These are phyloP conservation scores for Trichomonas gallinae DNA, from an alignment of 208 protist species.

Conservation along the genomic window DNA sequence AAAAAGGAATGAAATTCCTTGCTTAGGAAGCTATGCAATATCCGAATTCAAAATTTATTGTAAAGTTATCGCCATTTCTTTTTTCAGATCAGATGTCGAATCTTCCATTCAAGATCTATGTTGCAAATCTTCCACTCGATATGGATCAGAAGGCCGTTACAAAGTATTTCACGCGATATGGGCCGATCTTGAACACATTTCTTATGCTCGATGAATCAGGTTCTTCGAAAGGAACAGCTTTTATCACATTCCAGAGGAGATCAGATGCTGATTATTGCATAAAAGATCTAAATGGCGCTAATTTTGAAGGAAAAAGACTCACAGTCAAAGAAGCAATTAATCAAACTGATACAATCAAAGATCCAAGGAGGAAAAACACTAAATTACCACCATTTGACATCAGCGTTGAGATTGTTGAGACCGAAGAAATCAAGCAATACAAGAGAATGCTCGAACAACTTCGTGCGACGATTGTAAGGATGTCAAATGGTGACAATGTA, in stretches of 20 bases:
- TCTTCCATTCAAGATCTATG: not conserved
- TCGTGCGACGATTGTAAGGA: too few species aligned
- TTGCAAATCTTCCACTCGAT: not conserved
- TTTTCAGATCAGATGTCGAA: not conserved
- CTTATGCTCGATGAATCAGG: not conserved
- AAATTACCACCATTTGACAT: not conserved
- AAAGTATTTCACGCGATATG: not conserved
- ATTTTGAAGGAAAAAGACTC: not conserved
- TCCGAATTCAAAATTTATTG: too few species aligned
- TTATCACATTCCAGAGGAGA: not conserved
- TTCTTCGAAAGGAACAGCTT: not conserved
- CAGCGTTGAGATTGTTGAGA: not conserved
- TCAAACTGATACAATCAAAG: not conserved
- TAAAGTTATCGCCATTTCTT: too few species aligned
- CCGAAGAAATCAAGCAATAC: not conserved
- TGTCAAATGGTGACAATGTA: too few species aligned
- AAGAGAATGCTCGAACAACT: not conserved
- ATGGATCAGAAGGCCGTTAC: not conserved
- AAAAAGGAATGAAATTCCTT: too few species aligned
- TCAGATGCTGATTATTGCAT: not conserved
- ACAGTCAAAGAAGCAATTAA: not conserved
- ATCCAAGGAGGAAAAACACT: not conserved
- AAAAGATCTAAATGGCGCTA: not conserved
- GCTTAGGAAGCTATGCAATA: too few species aligned
- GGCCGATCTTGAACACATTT: not conserved